Base-by-base conservation (phyloP, 2,329 filamentous ascomycete species). In the Hirsutella thompsonii region DNA sequence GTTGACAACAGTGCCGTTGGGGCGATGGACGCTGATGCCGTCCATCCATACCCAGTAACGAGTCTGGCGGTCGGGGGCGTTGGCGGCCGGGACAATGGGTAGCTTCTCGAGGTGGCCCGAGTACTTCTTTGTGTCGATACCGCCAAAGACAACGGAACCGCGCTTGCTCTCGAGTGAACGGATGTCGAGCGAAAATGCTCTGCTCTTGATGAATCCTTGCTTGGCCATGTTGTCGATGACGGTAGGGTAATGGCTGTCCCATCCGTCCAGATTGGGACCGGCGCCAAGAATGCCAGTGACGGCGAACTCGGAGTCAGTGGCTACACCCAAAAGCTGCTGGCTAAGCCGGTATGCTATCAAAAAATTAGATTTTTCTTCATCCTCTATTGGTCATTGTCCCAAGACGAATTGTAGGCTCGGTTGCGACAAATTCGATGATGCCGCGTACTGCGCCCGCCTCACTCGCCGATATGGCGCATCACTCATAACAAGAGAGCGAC, bases 61-160 rank as follows among this genome's bases (percentile, higher is more conserved):
- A 20, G 57, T 59, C 35, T 47, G 46, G 3, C 50, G 48, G 40
- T 62, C 59, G 20, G 59, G 59, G 4, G 59, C 53, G 6, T 59
- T 46, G 5, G 52, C 59, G 4, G 59, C 51, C 14, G 66, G 64
- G 45, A 78, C 62, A 46, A 81, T 72, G 35, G 76, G 73, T 1
- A 76, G 59, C 39, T 70, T 74, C 46, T 67, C 56, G 3, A 82
- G 67, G 3, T 55, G 52, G 16, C 76, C 77, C 2, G 60, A 58
- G 49, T 66, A 79, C 51, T 76, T 78, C 41, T 60, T 66, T 3
- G 62, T 70, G 48, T 79, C 70, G 38, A 78, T 64, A 16, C 75
- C 74, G 18, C 74, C 74, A 38, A 76, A 79, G 19, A 78, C 53
- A 19, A 58, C 56, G 10, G 56, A 55, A 34, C 53, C 58, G 37